These are phyloP conservation scores for Fusarium sp. DNA, from an alignment of 2,329 filamentous ascomycete genomes.

Conservation along the genomic window DNA sequence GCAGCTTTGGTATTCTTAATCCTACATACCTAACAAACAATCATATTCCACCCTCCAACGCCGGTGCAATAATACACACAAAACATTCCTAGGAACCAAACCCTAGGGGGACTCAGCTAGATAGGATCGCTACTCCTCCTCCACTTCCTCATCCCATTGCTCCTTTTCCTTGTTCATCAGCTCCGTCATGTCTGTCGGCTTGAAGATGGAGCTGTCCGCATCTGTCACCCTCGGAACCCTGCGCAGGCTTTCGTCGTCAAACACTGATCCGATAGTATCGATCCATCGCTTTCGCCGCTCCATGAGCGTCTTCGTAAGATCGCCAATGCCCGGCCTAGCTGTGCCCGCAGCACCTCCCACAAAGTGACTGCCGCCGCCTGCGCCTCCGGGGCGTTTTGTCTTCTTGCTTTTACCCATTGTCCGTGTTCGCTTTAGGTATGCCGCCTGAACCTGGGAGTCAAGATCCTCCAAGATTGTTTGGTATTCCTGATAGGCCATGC, in stretches of 20 bases:
- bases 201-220: slow-evolving; percentile 77
- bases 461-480: slow-evolving; percentile 96
- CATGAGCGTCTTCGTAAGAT: slow-evolving; percentile 92
- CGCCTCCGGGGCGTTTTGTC: slow-evolving; percentile 81
- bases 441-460: slow-evolving; percentile 92
- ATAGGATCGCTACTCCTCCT: slow-evolving; percentile 63
- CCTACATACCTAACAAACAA: slow-evolving; percentile 13
- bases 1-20: slow-evolving; percentile 24
- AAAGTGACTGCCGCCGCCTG: slow-evolving; percentile 75
- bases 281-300: slow-evolving; percentile 90
- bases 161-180: slow-evolving; percentile 81
- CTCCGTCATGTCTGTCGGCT: slow-evolving; percentile 75
- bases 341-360: slow-evolving; percentile 70
- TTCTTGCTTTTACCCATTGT: slow-evolving; percentile 96
- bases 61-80: slow-evolving; percentile 10
- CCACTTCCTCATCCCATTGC: slow-evolving; percentile 82
- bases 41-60: slow-evolving; percentile 24
- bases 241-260: slow-evolving; percentile 81
- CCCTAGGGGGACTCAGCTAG: slow-evolving; percentile 12
- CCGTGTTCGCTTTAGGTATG: slow-evolving; percentile 94
- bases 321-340: slow-evolving; percentile 84
- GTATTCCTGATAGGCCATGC: slow-evolving; percentile 97
- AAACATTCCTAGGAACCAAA: neutral
- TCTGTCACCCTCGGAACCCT: slow-evolving; percentile 76
- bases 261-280: slow-evolving; percentile 88